These are phyloP conservation scores for Boletus sp. DNA, from an alignment of 1,284 basidiomycete genomes.

Conservation along the genomic window DNA sequence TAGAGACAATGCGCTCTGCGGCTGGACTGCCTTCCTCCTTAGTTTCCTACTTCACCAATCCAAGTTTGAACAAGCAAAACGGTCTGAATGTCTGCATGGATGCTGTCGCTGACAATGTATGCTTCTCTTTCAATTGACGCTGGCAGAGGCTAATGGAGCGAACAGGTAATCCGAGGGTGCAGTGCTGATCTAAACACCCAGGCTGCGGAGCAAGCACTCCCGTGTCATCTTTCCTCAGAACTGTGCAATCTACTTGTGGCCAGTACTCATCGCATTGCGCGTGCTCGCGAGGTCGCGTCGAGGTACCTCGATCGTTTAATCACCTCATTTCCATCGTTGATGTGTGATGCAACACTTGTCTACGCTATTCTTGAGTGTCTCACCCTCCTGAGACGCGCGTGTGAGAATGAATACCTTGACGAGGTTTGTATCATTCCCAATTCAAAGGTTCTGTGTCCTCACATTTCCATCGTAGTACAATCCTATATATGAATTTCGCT, in stretches of 20 bases:
- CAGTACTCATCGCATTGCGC: constrained; percentile 81
- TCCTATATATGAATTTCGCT: constrained; percentile 81
- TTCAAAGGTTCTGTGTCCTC: neutral
- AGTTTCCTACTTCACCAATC: constrained; percentile 88
- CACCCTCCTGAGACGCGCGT: constrained; percentile 83
- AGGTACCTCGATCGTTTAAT: constrained; percentile 85
- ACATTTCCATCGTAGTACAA: constrained; percentile 64
- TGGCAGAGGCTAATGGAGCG: constrained; percentile 10
- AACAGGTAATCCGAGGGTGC: constrained; percentile 72
- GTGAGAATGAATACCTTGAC: constrained; percentile 89
- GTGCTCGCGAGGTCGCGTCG: constrained; percentile 80
- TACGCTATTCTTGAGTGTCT: constrained; percentile 90
- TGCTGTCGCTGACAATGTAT: constrained; percentile 82
- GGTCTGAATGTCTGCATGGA: constrained; percentile 77
- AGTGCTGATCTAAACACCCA: constrained; percentile 68
- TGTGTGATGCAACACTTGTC: constrained; percentile 89
- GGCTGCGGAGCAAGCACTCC: constrained; percentile 79
- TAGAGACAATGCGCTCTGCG: constrained; percentile 86
- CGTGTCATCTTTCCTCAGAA: constrained; percentile 71
- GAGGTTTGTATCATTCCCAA: constrained; percentile 59
- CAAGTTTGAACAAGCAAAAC: constrained; percentile 74
- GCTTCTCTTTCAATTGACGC: neutral
- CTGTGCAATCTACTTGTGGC: constrained; percentile 75
- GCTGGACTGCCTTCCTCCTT: constrained; percentile 81
- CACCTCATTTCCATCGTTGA: constrained; percentile 90